A percentile compares a stretch with the other conserved stretches of the same genome.
Evolutionary conservation across 768 basidiomycete genomes (phyloP).

Genomic region (Porphyrellus cyaneotinctus): DNA sequence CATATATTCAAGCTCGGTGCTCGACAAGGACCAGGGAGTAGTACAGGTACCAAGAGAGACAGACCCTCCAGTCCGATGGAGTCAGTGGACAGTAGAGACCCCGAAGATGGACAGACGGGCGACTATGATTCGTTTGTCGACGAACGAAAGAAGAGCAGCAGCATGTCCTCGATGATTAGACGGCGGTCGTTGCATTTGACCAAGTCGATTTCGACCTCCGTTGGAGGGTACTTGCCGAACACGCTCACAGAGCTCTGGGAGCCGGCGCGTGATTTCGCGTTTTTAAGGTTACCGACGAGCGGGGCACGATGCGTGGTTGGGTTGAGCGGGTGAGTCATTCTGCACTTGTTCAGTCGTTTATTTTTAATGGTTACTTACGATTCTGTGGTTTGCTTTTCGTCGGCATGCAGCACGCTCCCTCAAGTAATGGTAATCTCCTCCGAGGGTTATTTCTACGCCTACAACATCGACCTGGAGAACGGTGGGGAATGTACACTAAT

Average conservation of each 20-base stretch:
- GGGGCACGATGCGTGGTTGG: conserved; percentile 86
- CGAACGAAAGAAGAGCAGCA: conserved; percentile 57
- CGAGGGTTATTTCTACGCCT: conserved; percentile 93
- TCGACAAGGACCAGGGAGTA: conserved; percentile 25
- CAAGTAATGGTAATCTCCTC: conserved; percentile 97
- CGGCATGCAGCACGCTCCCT: conserved; percentile 67
- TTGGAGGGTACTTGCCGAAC: conserved; percentile 83
- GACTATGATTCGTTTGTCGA: conserved; percentile 88
- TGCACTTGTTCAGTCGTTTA: background rate
- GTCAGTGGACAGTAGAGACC: conserved; percentile 60
- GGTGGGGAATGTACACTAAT: conserved; percentile 94
- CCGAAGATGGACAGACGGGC: conserved; percentile 50
- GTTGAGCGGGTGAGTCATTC: conserved; percentile 67
- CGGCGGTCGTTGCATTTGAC: conserved; percentile 72
- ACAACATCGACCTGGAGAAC: conserved; percentile 92
- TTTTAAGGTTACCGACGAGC: conserved; percentile 71
- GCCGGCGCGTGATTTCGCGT: conserved; percentile 92
- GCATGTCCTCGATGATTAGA: conserved; percentile 61
- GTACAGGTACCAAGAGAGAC: conserved; percentile 20
- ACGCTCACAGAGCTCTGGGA: conserved; percentile 97
- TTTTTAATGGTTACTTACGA: background rate
- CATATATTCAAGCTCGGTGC: conserved; percentile 87
- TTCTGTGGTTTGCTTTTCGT: background rate
- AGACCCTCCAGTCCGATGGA: conserved; percentile 57
- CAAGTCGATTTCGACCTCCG: conserved; percentile 67